phyloP scores from a whole-genome alignment of 202 grass and related monocot species.

The Schoenoplectus triqueter region DNA sequence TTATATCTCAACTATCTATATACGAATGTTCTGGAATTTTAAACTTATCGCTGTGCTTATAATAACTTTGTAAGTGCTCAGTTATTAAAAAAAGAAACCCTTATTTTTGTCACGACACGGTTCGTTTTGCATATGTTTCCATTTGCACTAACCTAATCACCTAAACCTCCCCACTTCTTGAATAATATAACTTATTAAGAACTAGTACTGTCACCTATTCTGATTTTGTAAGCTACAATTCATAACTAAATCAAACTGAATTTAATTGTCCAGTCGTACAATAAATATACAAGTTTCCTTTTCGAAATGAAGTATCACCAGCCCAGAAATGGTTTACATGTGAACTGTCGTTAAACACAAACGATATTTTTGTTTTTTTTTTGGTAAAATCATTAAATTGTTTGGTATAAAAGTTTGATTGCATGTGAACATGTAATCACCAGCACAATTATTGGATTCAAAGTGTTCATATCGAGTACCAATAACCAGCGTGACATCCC shows the following conservation, averaged over 20 bases:
- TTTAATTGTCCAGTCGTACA: neutral
- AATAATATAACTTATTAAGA: neutral
- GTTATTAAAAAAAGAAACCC: neutral
- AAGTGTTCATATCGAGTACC: neutral
- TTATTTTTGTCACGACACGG: neutral
- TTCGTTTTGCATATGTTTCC: neutral
- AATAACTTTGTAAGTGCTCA: neutral
- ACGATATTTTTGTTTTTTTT: neutral
- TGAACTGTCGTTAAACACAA: neutral
- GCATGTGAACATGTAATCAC: constrained; percentile 26
- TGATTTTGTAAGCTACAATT: neutral
- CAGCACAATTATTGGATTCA: neutral
- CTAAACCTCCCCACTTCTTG: constrained; percentile 8
- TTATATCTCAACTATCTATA: neutral
- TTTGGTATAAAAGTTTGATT: constrained; percentile 16
- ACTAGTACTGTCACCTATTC: neutral
- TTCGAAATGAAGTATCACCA: constrained; percentile 6
- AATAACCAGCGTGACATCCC: neutral
- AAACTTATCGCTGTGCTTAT: neutral
- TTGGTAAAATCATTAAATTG: neutral
- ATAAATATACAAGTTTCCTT: neutral
- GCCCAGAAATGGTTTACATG: neutral
- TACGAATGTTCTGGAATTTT: neutral
- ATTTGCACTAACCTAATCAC: neutral
- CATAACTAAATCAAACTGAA: neutral